Conservation (phyloP, 176 grass and related monocot genomes). For the Thinopyrum elongatum region DNA sequence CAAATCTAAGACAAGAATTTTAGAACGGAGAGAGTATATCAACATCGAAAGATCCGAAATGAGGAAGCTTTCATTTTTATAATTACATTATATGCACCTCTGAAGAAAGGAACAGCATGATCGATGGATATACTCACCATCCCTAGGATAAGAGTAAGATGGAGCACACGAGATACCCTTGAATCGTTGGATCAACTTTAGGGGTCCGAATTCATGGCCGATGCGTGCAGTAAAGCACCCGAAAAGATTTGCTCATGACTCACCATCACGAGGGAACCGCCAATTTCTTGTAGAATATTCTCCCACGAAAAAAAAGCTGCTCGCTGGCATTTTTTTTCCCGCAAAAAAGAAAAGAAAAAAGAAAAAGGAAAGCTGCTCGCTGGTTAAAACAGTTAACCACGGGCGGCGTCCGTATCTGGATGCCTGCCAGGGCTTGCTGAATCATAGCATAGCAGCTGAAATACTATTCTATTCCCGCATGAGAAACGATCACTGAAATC, state of each 20-base stretch:
- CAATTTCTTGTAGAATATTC: background rate
- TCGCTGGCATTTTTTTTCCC: background rate
- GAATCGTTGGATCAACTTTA: slow-evolving; percentile 16
- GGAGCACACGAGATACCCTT: slow-evolving; percentile 1
- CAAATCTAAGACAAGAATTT: too few relatives aligned
- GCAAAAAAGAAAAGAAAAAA: too few relatives aligned
- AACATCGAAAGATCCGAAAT: background rate
- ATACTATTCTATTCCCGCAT: background rate
- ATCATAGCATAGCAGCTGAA: background rate
- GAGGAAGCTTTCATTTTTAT: background rate
- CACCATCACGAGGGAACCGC: background rate
- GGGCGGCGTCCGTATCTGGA: background rate
- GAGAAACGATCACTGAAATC: background rate
- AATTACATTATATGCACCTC: background rate
- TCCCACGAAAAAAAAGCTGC: background rate
- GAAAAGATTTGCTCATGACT: background rate
- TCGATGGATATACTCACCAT: background rate
- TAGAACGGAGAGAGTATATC: too few relatives aligned
- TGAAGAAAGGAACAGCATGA: background rate
- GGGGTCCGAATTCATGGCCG: slow-evolving; percentile 20
- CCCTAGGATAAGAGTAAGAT: background rate
- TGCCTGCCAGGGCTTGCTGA: background rate
- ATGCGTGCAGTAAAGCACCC: slow-evolving; percentile 22
- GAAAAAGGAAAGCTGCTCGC: background rate
- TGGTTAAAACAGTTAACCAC: background rate